A percentile compares a stretch with the other conserved stretches of the same genome.
Conservation (phyloP, 768 basidiomycete species). For the Mycena belliarum region DNA sequence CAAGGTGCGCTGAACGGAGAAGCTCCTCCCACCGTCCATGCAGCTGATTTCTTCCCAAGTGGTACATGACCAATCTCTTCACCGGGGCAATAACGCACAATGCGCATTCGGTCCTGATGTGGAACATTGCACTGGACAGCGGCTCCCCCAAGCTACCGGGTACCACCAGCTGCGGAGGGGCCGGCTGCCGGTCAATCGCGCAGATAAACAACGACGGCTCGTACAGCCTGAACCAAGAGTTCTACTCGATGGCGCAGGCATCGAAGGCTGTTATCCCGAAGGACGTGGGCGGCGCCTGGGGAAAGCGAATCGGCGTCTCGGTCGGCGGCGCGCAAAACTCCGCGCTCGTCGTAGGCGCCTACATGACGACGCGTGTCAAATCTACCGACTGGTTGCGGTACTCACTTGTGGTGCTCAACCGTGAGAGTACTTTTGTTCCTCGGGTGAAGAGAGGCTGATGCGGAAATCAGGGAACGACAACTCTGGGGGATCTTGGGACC, state of each 20-base stretch:
- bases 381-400: slow-evolving; percentile 63
- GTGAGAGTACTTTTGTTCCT: slow-evolving; percentile 31
- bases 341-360: slow-evolving; percentile 68
- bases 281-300: slow-evolving; percentile 67
- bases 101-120: slow-evolving; percentile 60
- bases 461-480: slow-evolving; percentile 47
- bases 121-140: slow-evolving; percentile 70
- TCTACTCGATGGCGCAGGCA: slow-evolving; percentile 74
- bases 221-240: slow-evolving; percentile 74
- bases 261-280: slow-evolving; percentile 73
- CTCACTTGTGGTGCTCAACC: slow-evolving; percentile 74
- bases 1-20: slow-evolving; percentile 57
- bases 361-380: slow-evolving; percentile 55
- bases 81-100: slow-evolving; percentile 45
- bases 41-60: too few relatives aligned
- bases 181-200: slow-evolving; percentile 66
- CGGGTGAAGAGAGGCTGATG: not conserved
- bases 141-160: slow-evolving; percentile 70
- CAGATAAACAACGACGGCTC: slow-evolving; percentile 65
- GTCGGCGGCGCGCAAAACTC: slow-evolving; percentile 57
- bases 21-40: too few relatives aligned
- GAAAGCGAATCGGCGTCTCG: slow-evolving; percentile 63
- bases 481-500: slow-evolving; percentile 51
- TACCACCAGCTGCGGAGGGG: slow-evolving; percentile 58
- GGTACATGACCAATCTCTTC: slow-evolving; percentile 64